Evolutionary conservation across 257 asterid species (phyloP), one percentile per base, ranked within the genome.

Genomic region (Ilex aquifolium): DNA sequence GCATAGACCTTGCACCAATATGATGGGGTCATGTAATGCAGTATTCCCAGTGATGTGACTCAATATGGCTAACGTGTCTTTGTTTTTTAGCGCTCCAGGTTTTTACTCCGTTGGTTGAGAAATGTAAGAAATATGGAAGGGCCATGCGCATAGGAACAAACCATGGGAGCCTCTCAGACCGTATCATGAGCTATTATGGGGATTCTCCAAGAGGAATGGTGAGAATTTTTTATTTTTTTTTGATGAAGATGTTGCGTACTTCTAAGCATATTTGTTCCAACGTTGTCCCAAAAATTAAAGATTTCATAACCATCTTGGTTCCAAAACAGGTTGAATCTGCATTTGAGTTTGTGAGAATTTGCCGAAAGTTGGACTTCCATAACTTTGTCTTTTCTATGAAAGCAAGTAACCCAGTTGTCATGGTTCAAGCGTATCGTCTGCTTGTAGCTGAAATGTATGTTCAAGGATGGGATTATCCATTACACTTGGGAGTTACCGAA

Each of bases 191-290:
- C 85, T 90, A 87, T 70, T 65, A 87, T 64, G 99, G 99, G 51
- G 99, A 93, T 87, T 93, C 99, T 1, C 99, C 99, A 30, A 79
- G 99, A 79, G 99, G 97, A 80, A 93, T 93, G 99, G 99, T 89
- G 60, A 78, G 85, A 66, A 66, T n/a, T n/a, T n/a, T n/a, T n/a
- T 21, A 64, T 66, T 32, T 52, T 60, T 53, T 61, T 29, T 54
- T 0, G 27, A 46, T 59, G 74, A 65, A 10, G 56, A 58, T 53
- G 56, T 27, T 53, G 44, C 21, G 36, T 44, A 9, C 32, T 31
- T 60, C 52, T 54, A n/a, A 30, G 53, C 39, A 32, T 3, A 50
- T 6, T n/a, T 57, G 21, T 53, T 21, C 31, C 36, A 46, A 59
- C 14, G 42, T 56, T 56, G 17, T 69, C 14, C 67, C 44, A 13